Evolutionary conservation across 2,329 filamentous ascomycete genomes (phyloP).

Genomic region (Sclerotinia spermophila): DNA sequence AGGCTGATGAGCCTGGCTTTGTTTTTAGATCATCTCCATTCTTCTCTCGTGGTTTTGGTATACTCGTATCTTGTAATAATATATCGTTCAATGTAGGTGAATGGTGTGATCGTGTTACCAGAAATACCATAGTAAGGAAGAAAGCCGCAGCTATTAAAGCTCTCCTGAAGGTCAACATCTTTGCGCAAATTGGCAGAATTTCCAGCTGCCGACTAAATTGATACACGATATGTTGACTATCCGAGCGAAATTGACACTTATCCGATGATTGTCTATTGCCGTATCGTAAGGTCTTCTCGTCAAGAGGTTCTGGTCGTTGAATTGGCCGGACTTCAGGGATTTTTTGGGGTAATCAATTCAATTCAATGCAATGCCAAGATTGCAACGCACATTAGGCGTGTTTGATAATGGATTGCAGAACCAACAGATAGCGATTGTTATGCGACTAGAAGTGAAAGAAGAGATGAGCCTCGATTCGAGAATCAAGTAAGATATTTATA

Average conservation of each 20-base stretch:
- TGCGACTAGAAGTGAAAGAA: neutral
- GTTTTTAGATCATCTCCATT: constrained; percentile 6
- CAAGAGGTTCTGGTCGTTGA: neutral
- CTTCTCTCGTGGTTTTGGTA: neutral
- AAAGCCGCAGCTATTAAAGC: constrained; percentile 68
- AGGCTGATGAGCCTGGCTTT: constrained; percentile 16
- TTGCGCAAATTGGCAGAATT: constrained; percentile 29
- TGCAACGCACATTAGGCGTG: constrained; percentile 12
- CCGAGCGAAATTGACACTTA: neutral
- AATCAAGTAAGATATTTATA: neutral
- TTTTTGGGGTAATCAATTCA: constrained; percentile 4
- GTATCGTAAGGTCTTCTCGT: neutral
- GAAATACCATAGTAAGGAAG: constrained; percentile 65
- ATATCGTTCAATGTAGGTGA: constrained; percentile 18
- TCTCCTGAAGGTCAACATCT: constrained; percentile 76
- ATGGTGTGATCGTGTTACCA: constrained; percentile 60
- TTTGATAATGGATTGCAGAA: constrained; percentile 15
- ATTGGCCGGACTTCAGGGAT: neutral
- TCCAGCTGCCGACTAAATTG: constrained; percentile 12
- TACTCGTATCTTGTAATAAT: constrained; percentile 7
- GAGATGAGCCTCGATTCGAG: neutral
- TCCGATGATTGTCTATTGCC: neutral
- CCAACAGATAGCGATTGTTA: constrained; percentile 6
- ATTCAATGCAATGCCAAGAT: constrained; percentile 14
- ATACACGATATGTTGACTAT: neutral